phyloP scores from a whole-genome alignment of 2,329 filamentous ascomycete genomes.

The Xylaria polymorpha region DNA sequence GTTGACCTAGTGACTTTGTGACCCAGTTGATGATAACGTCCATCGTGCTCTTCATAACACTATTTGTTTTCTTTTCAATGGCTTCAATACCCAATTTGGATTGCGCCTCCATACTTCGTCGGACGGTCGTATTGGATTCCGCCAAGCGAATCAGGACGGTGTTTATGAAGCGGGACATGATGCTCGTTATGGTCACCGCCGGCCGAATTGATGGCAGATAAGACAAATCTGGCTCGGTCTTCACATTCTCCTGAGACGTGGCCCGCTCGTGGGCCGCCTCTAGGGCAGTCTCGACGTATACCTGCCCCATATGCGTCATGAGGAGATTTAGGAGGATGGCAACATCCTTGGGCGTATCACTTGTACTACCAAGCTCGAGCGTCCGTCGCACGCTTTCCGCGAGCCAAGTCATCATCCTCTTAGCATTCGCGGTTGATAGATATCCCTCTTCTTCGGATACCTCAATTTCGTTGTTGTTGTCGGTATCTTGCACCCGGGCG shows the following conservation, averaged over 20 bases:
- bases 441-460: slow-evolving; percentile 90
- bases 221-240: slow-evolving; percentile 85
- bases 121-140: slow-evolving; percentile 88
- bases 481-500: slow-evolving; percentile 82
- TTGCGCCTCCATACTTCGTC: slow-evolving; percentile 88
- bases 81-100: slow-evolving; percentile 77
- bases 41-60: slow-evolving; percentile 66
- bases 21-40: slow-evolving; percentile 82
- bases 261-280: slow-evolving; percentile 80
- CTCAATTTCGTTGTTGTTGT: slow-evolving; percentile 85
- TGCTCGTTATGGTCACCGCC: slow-evolving; percentile 87
- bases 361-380: slow-evolving; percentile 86
- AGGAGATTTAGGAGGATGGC: slow-evolving; percentile 85
- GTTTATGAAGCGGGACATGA: slow-evolving; percentile 92
- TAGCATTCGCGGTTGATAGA: slow-evolving; percentile 86
- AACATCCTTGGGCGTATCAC: slow-evolving; percentile 94
- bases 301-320: slow-evolving; percentile 86
- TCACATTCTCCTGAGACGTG: slow-evolving; percentile 79
- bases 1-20: slow-evolving; percentile 74
- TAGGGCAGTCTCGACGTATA: slow-evolving; percentile 75
- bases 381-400: slow-evolving; percentile 93
- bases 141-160: slow-evolving; percentile 92
- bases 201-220: slow-evolving; percentile 84
- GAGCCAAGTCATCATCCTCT: slow-evolving; percentile 97
- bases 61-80: slow-evolving; percentile 85